Conservation (phyloP, 2,329 filamentous ascomycete genomes). For the Penicillium sp. region DNA sequence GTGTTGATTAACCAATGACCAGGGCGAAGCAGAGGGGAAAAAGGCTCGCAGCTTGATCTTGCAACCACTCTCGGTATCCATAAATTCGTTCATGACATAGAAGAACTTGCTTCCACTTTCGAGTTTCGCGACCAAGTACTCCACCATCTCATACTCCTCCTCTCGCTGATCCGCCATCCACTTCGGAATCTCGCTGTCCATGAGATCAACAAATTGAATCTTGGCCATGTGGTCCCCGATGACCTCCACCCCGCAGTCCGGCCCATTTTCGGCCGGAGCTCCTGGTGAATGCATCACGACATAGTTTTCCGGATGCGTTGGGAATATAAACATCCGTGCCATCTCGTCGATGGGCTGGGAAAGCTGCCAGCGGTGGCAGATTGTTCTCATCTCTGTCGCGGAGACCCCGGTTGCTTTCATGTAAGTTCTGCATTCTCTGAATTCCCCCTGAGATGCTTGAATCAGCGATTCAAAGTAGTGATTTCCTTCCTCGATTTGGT, state of each 20-base stretch:
- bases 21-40: conserved; percentile 5
- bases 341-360: conserved; percentile 1
- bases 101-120: conserved; percentile 2
- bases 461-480: conserved; percentile 4
- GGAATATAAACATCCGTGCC: conserved; percentile 1
- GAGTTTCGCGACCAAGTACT: conserved; percentile 1
- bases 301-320: conserved; percentile 7
- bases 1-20: not conserved
- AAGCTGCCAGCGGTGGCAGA: conserved; percentile 1
- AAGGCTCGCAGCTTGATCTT: conserved; percentile 4
- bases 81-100: conserved; percentile 10
- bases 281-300: conserved; percentile 1
- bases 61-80: conserved; percentile 1
- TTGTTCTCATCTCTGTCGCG: not conserved
- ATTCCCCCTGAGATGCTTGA: not conserved
- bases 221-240: conserved; percentile 8
- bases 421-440: not conserved
- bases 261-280: not conserved
- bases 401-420: conserved; percentile 1
- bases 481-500: conserved; percentile 4
- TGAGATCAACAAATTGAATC: not conserved
- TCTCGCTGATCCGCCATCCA: not conserved
- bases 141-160: conserved; percentile 1
- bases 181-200: not conserved
- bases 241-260: conserved; percentile 3